phyloP scores from a whole-genome alignment of 106 monocot genomes.

The Posidonia australis region DNA sequence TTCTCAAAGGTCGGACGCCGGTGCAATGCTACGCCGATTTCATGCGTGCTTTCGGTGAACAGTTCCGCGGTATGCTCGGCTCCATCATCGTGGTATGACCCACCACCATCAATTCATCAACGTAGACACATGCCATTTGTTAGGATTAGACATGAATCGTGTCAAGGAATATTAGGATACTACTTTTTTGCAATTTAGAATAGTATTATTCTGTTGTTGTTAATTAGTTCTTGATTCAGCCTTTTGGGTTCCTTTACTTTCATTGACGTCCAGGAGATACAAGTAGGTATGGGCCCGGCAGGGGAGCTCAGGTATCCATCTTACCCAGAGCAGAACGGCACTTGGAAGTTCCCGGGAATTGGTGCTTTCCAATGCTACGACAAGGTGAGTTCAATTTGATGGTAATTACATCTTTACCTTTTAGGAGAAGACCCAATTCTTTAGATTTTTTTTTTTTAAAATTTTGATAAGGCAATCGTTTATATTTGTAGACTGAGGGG shows the following conservation, averaged over 20 bases:
- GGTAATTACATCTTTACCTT: too few relatives aligned
- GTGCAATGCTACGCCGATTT: slow-evolving; percentile 84
- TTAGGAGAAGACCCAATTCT: too few relatives aligned
- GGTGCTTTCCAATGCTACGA: slow-evolving; percentile 94
- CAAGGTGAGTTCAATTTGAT: slow-evolving; percentile 35
- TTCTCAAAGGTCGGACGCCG: slow-evolving; percentile 70
- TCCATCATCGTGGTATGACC: slow-evolving; percentile 55
- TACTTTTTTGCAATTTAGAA: background rate
- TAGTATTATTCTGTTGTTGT: too few relatives aligned
- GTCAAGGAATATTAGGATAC: too few relatives aligned
- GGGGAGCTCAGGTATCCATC: slow-evolving; percentile 88
- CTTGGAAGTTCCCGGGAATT: slow-evolving; percentile 82
- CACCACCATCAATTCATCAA: background rate
- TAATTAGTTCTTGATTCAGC: background rate
- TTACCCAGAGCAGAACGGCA: slow-evolving; percentile 68
- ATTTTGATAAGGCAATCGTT: too few relatives aligned
- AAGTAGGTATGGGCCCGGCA: slow-evolving; percentile 92
- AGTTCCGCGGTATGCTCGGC: slow-evolving; percentile 44
- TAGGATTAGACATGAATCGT: background rate
- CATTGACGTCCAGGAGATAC: slow-evolving; percentile 47
- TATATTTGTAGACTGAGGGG: too few relatives aligned
- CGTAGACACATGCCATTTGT: background rate
- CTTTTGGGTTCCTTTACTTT: background rate
- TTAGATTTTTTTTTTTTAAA: background rate
- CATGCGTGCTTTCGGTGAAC: slow-evolving; percentile 85